Percentiles rank a stretch among this genome's conserved stretches.
These are phyloP conservation scores for Calonectria naviculata DNA, from an alignment of 2,329 filamentous ascomycete species.

Conservation along the genomic window DNA sequence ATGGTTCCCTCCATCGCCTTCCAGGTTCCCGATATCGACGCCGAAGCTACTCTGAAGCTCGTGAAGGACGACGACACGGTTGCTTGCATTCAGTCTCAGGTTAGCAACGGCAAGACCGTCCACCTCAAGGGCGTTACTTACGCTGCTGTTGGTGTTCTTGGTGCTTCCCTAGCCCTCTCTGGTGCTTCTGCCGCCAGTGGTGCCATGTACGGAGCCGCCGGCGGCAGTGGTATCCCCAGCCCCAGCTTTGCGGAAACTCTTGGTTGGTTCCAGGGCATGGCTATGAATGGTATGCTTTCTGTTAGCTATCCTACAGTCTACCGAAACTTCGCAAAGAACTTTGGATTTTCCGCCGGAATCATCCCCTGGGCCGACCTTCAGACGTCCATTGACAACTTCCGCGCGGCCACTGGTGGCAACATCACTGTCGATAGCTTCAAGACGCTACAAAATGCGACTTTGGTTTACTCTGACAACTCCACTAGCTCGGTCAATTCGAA, in stretches of 20 bases:
- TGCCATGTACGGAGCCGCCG: slow-evolving; percentile 64
- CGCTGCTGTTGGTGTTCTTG: slow-evolving; percentile 84
- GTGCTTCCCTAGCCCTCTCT: slow-evolving; percentile 80
- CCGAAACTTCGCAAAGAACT: slow-evolving; percentile 90
- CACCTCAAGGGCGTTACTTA: slow-evolving; percentile 82
- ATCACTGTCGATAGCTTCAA: slow-evolving; percentile 82
- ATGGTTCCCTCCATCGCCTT: slow-evolving; percentile 92
- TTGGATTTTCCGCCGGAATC: slow-evolving; percentile 89
- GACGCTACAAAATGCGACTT: slow-evolving; percentile 79
- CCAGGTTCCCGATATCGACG: slow-evolving; percentile 88
- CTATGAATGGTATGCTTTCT: slow-evolving; percentile 96
- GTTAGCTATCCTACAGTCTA: slow-evolving; percentile 90
- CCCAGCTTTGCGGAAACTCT: slow-evolving; percentile 89
- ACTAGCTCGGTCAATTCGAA: slow-evolving; percentile 55
- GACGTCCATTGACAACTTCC: slow-evolving; percentile 84
- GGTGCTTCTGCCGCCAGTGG: slow-evolving; percentile 77
- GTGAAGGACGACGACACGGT: slow-evolving; percentile 72
- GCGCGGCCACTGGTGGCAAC: slow-evolving; percentile 84
- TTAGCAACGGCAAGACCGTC: slow-evolving; percentile 89
- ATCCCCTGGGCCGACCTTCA: slow-evolving; percentile 88
- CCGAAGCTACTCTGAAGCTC: slow-evolving; percentile 83
- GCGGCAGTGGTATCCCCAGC: slow-evolving; percentile 73
- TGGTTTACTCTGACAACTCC: slow-evolving; percentile 75
- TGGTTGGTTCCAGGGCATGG: slow-evolving; percentile 92
- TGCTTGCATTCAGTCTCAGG: slow-evolving; percentile 84